Base-by-base conservation (phyloP, 139 green algal genomes). In the Coccomyxa sp. region DNA sequence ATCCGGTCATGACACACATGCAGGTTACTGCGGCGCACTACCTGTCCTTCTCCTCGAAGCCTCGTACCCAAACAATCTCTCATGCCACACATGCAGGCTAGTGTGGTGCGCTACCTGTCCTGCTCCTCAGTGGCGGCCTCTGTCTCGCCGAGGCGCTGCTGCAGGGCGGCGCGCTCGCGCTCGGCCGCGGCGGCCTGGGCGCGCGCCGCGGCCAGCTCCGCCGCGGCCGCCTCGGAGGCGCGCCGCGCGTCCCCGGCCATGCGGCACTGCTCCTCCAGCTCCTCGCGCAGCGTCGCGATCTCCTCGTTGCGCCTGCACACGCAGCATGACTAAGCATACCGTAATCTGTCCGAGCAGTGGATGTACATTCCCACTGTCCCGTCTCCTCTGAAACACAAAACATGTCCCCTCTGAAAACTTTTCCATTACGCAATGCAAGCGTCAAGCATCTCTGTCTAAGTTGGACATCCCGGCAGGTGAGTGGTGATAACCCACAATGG, bases 221-320 rank as follows among this genome's bases (percentile, higher is more conserved):
- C 79, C 10, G 23, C 32, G 60, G 84, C 84, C 25, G 81, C 45
- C 16, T 83, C 81, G n/a, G 84, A 81, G 58, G 76, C 66, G 74
- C 84, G 81, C 76, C 28, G 38, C 38, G 84, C 85, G 57, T 81
- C 58, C 17, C 81, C 74, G 21, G 80, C 32, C 45, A 79, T 74
- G 17, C 71, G 76, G 27, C 74, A 31, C 80, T 84, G 74, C 68
- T 75, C 31, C 28, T 81, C 67, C 84, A 87, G 79, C 74, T 87
- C 84, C n/a, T 81, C 83, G 12, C 78, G 58, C 75, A 84, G 84
- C 71, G 79, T 78, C 79, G 63, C 63, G 4, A 71, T 1, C 63
- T 71, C 63, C 63, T 71, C 63, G 21, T 21, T 71, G 63, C 63
- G 63, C 63, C 63, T 71, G 63, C 63, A 71, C 63, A 71, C 7